These are phyloP conservation scores for Uromyces viciae-fabae DNA, from an alignment of 1,284 basidiomycete genomes.

Conservation along the genomic window DNA sequence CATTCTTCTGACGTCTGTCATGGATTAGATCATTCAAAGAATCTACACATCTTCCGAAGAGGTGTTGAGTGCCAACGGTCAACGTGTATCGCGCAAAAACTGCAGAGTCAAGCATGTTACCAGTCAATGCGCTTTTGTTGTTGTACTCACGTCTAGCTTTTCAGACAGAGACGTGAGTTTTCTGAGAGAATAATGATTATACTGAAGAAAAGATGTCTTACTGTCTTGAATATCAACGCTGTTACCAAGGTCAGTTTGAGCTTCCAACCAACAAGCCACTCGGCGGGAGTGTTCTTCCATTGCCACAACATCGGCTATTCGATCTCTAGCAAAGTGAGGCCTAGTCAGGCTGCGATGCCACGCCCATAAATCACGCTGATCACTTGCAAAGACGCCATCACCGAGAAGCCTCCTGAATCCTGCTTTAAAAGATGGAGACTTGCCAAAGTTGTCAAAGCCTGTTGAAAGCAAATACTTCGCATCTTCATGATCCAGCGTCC, in stretches of 20 bases:
- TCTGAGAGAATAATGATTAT: not conserved
- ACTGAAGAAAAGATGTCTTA: not conserved
- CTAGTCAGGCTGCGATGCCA: constrained; percentile 67
- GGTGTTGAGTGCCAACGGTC: constrained; percentile 67
- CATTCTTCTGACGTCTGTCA: not conserved
- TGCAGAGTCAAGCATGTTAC: constrained; percentile 55
- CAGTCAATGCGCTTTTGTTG: constrained; percentile 51
- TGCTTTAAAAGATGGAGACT: constrained; percentile 17
- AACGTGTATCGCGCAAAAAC: constrained; percentile 67
- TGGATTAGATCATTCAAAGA: constrained; percentile 25
- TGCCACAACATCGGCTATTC: constrained; percentile 66
- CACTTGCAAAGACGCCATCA: constrained; percentile 7
- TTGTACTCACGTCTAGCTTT: too few relatives aligned
- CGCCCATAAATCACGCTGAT: constrained; percentile 15
- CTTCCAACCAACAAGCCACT: constrained; percentile 59
- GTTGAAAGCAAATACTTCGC: constrained; percentile 31
- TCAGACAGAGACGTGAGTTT: not conserved
- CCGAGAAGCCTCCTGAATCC: constrained; percentile 13
- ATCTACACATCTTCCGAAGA: constrained; percentile 47
- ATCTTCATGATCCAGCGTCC: constrained; percentile 30
- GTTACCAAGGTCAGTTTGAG: not conserved
- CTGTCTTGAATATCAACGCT: constrained; percentile 33
- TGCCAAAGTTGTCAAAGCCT: constrained; percentile 34
- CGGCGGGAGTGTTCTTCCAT: constrained; percentile 63
- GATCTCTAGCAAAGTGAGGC: constrained; percentile 69